Base-by-base conservation (phyloP, 2,329 filamentous ascomycete species). In the Fusarium sp. region DNA sequence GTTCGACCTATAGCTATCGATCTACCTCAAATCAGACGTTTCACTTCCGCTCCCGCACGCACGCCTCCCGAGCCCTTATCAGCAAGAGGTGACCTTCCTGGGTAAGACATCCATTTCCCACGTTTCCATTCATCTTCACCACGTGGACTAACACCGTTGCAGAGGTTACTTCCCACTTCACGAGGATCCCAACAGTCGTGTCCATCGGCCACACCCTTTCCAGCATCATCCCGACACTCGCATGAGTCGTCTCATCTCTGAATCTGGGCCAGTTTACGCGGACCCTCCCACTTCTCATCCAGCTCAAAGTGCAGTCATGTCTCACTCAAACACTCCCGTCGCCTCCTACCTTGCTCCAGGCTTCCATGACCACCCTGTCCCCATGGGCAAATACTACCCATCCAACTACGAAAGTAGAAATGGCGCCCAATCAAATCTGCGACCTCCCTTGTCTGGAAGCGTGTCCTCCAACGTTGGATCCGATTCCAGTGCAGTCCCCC, bases 351-450 rank as follows among this genome's bases (percentile, higher is more conserved):
- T 87, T 38, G 86, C 87, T 12, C 85, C 84, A 32, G 87, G 87
- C 5, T 82, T 85, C 42, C 84, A 86, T 56, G 84, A 85, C 42
- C 84, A 80, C 41, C 80, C 84, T 8, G 80, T 90, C 38, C 87
- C 89, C 0, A 83, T 90, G 81, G 90, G 90, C 30, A 91, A 91
- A 80, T 91, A 91, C 75, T 90, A 91, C 66, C 90, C 90, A 1
- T 87, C 88, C 32, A 91, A 91, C 80, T 91, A 90, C 75, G 87
- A 90, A 73, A 83, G 82, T 35, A 79, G 83, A 56, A 82, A 80
- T 56, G 72, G 70, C 26, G 72, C 72, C 13, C 71, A 78, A 28
- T 55, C 76, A 42, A 73, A 66, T n/a, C 47, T 73, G 10, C 77
- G 72, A 22, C 76, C 69, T n/a, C 67, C 71, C n/a, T 70, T 78